Conservation (phyloP, 148 eudicot species). For the Selenicereus undatus region DNA sequence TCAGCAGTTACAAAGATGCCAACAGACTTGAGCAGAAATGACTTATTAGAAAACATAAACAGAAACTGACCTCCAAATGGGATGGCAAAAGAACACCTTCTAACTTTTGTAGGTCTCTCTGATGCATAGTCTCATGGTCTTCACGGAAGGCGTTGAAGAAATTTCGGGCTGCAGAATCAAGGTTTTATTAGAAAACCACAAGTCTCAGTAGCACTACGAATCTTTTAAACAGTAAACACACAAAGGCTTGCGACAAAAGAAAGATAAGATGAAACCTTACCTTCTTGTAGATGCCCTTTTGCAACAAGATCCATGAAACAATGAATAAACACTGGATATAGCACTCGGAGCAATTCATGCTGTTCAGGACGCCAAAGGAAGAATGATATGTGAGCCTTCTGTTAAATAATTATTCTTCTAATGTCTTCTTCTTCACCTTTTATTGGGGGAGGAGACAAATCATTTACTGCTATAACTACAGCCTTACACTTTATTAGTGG, state of each 20-base stretch:
- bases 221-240: background rate
- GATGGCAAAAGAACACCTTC: conserved; percentile 98
- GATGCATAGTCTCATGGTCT: conserved; percentile 90
- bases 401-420: background rate
- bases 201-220: background rate
- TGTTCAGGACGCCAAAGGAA: conserved; percentile 30
- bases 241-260: background rate
- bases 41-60: conserved; percentile 2
- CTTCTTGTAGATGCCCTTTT: conserved; percentile 89
- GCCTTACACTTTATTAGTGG: background rate
- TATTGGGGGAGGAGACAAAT: background rate
- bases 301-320: conserved; percentile 99
- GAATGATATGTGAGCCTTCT: background rate
- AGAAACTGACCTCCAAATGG: conserved; percentile 80
- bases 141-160: conserved; percentile 86
- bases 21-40: background rate
- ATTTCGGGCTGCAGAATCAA: conserved; percentile 51
- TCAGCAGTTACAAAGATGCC: background rate
- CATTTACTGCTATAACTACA: background rate
- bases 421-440: background rate
- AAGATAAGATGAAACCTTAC: conserved; percentile 32
- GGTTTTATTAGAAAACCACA: background rate
- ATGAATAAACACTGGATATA: conserved; percentile 92
- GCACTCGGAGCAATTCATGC: conserved; percentile 94
- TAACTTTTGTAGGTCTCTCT: conserved; percentile 85